Evolutionary conservation across 768 basidiomycete genomes (phyloP), one percentile per base, ranked within the genome.

Genomic region (Cyathus striatus): DNA sequence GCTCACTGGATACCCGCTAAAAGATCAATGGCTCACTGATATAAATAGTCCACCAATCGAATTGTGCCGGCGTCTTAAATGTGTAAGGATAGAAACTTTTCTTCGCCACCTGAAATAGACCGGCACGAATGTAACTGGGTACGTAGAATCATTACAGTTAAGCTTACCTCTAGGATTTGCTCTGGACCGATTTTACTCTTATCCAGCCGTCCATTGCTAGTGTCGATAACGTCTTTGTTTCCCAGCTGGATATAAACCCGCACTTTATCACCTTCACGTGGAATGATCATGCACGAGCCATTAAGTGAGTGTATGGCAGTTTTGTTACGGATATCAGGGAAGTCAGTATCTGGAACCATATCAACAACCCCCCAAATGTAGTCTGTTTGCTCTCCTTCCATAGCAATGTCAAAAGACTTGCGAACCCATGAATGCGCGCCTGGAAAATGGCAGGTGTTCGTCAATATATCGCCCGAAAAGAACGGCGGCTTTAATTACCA

Each of bases 401-500:
- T 84, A 3, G 63, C 54, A 40, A 90, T 81, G 6, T 70, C 68
- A 6, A 87, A 64, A 0, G 62, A 43, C 46, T 86, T 87, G 20
- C 89, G 75, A 18, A 90, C 84, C 86, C 87, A 90, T 9, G 86
- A 89, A 61, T 89, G 87, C 0, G 86, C 87, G 4, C 86, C 83
- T 86, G 51, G 33, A 34, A 2, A 39, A n/a, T n/a, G n/a, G n/a
- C n/a, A n/a, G 42, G 22, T 22, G 9, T 22, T 25, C 42, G 46
- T 42, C 6, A 26, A 12, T 30, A 51, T 4, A 23, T n/a, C 13
- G 18, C 14, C 23, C 46, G 17, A n/a, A 23, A 30, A 34, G 38
- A 5, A 22, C 4, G 22, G 0, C 4, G 22, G 2, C 20, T 2
- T 32, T 2, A 18, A n/a, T 36, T 54, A 77, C 85, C 87, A 56